A percentile compares a stretch with the other conserved stretches of the same genome.
These are phyloP conservation scores for Punctularia strigosozonata DNA, from an alignment of 768 basidiomycete species.

Conservation along the genomic window DNA sequence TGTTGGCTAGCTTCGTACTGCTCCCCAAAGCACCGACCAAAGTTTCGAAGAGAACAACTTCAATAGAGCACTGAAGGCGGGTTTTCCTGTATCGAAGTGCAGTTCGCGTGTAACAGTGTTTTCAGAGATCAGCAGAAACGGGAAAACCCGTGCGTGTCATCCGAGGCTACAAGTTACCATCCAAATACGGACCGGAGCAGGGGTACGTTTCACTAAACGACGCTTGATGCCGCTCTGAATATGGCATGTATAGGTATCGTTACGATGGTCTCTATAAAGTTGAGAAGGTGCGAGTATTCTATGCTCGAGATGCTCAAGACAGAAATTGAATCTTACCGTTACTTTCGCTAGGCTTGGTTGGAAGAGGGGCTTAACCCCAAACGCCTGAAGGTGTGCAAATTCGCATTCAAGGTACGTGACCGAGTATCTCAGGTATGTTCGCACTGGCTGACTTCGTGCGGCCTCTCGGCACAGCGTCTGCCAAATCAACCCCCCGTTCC, in stretches of 20 bases:
- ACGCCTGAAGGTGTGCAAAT: slow-evolving; percentile 78
- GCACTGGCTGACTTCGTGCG: not conserved
- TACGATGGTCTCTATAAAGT: slow-evolving; percentile 85
- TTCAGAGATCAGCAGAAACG: slow-evolving; percentile 65
- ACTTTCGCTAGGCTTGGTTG: slow-evolving; percentile 48
- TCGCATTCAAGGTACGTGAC: slow-evolving; percentile 57
- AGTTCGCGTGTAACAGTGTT: not conserved
- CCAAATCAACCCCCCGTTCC: slow-evolving; percentile 42
- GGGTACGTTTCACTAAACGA: slow-evolving; percentile 34
- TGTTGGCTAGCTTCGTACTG: slow-evolving; percentile 62
- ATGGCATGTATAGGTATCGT: slow-evolving; percentile 44
- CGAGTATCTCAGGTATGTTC: not conserved
- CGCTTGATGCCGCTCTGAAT: not conserved
- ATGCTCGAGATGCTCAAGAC: not conserved
- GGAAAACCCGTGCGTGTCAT: slow-evolving; percentile 80
- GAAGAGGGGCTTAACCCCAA: slow-evolving; percentile 57
- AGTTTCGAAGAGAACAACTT: slow-evolving; percentile 60
- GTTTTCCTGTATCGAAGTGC: no score
- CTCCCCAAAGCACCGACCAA: slow-evolving; percentile 78
- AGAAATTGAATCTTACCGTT: slow-evolving; percentile 1
- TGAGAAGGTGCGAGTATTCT: slow-evolving; percentile 38
- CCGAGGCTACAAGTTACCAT: slow-evolving; percentile 68
- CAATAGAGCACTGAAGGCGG: slow-evolving; percentile 60
- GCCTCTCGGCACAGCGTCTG: slow-evolving; percentile 30
- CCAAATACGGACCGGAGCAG: slow-evolving; percentile 66